phyloP scores from a whole-genome alignment of 148 eudicot species.

The Camellia japonica region DNA sequence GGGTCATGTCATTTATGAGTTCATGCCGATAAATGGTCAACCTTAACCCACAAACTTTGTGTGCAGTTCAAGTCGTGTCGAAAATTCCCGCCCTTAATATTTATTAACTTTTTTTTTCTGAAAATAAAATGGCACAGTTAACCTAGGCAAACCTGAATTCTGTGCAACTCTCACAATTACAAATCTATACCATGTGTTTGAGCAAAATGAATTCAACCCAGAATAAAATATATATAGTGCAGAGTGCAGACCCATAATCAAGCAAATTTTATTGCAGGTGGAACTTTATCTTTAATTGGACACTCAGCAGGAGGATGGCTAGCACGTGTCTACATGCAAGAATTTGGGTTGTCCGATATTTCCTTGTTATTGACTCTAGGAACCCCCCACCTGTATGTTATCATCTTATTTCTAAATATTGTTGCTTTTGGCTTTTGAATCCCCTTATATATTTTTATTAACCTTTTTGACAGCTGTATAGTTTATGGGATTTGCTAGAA shows the following conservation, averaged over 20 bases:
- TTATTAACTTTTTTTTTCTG: not conserved
- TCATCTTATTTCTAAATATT: not conserved
- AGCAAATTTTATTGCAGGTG: constrained; percentile 37
- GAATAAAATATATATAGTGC: not conserved
- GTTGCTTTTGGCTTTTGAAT: constrained; percentile 2
- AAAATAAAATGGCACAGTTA: not conserved
- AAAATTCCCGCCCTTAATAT: not conserved
- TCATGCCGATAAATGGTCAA: too few species aligned
- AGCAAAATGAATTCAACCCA: not conserved
- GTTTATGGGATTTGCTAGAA: not conserved
- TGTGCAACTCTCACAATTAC: not conserved
- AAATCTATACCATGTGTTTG: not conserved
- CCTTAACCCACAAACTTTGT: too few species aligned
- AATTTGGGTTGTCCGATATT: constrained; percentile 62
- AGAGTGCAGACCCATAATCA: constrained; percentile 12
- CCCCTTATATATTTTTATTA: not conserved
- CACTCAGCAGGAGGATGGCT: constrained; percentile 99
- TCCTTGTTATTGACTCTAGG: constrained; percentile 82
- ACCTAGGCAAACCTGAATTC: not conserved
- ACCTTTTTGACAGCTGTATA: constrained; percentile 5
- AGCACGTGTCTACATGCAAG: constrained; percentile 92
- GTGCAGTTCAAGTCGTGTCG: too few species aligned
- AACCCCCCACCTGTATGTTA: constrained; percentile 75
- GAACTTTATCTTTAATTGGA: constrained; percentile 68
- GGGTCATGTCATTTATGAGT: too few species aligned